A percentile compares a stretch with the other conserved stretches of the same genome.
Conservation (phyloP, 345 rosid species). For the Pistacia atlantica region DNA sequence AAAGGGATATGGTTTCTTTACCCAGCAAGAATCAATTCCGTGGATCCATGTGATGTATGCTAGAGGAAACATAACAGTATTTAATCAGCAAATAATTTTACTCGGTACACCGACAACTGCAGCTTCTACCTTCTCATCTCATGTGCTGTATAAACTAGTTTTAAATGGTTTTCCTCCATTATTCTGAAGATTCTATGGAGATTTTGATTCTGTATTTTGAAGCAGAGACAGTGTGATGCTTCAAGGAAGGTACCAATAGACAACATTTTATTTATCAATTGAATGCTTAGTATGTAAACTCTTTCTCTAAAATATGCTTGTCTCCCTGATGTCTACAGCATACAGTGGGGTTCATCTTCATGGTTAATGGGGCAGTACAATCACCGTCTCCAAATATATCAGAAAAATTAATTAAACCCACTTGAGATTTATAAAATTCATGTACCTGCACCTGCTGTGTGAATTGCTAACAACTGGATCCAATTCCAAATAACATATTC, state of each 20-base stretch:
- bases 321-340: too few relatives aligned
- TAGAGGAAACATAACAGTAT: neutral
- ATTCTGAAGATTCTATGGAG: neutral
- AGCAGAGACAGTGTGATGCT: conserved; percentile 2
- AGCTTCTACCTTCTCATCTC: neutral
- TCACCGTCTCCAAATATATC: too few relatives aligned
- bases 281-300: too few relatives aligned
- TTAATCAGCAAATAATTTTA: neutral
- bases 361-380: too few relatives aligned
- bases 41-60: neutral
- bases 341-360: too few relatives aligned
- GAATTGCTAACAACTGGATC: too few relatives aligned
- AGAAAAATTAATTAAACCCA: too few relatives aligned
- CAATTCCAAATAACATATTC: neutral
- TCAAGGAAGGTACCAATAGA: conserved; percentile 8
- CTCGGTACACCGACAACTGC: neutral
- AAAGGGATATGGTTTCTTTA: too few relatives aligned
- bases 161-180: neutral
- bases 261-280: neutral
- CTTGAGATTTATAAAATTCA: too few relatives aligned
- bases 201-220: neutral
- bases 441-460: too few relatives aligned
- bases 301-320: too few relatives aligned
- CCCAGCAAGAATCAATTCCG: too few relatives aligned
- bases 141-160: conserved; percentile 4